These are phyloP conservation scores for Umbellularia californica DNA, from an alignment of 164 flowering plant species.

Conservation along the genomic window DNA sequence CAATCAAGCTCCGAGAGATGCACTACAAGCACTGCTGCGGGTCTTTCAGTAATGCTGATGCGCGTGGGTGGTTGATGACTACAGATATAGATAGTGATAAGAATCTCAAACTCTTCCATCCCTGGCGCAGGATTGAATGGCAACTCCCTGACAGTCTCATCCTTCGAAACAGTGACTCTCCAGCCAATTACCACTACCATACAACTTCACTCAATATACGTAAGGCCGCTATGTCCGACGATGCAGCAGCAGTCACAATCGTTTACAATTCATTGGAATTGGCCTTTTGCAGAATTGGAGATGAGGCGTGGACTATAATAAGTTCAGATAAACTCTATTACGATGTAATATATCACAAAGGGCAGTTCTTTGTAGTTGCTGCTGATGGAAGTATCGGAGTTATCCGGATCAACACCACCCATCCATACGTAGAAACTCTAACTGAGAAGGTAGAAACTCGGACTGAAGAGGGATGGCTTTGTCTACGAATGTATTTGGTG, in stretches of 20 bases:
- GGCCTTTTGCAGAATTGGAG: constrained; percentile 48
- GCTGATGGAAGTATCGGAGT: constrained; percentile 42
- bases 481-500: constrained; percentile 63
- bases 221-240: constrained; percentile 29
- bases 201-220: background rate
- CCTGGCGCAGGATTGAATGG: background rate
- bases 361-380: constrained; percentile 61
- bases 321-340: constrained; percentile 47
- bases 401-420: constrained; percentile 15
- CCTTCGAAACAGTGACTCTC: background rate
- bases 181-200: background rate
- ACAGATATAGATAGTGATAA: background rate
- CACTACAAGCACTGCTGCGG: background rate
- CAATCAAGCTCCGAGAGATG: background rate
- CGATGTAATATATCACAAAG: constrained; percentile 50
- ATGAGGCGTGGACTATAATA: constrained; percentile 39
- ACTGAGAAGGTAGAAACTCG: constrained; percentile 11
- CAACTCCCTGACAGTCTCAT: background rate
- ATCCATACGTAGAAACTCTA: constrained; percentile 16
- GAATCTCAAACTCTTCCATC: background rate
- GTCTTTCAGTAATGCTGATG: background rate
- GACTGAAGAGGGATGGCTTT: constrained; percentile 32
- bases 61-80: background rate
- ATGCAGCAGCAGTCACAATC: constrained; percentile 36
- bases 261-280: constrained; percentile 67